Evolutionary conservation across 805 yeast species (phyloP).

Genomic region (Hanseniaspora pseudoguilliermondii): DNA sequence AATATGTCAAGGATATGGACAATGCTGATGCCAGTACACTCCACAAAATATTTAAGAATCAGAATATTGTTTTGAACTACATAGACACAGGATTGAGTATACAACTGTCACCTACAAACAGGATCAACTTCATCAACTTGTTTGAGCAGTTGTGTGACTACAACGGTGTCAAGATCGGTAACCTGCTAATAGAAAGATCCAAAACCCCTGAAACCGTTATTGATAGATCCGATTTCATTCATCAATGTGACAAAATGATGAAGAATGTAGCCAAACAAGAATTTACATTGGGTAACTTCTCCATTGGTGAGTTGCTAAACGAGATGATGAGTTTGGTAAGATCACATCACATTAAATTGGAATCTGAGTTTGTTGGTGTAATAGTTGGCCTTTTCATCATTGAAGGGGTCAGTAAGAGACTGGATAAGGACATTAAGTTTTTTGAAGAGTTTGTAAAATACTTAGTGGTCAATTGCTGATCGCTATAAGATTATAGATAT

Average conservation of each 20-base stretch:
- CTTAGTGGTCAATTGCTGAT: neutral
- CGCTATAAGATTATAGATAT: neutral
- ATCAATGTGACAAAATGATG: slow-evolving; percentile 75
- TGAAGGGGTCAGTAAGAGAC: slow-evolving; percentile 90
- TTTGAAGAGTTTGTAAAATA: slow-evolving; percentile 79
- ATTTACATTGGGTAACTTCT: slow-evolving; percentile 80
- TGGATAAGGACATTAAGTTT: slow-evolving; percentile 84
- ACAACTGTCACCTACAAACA: slow-evolving; percentile 61
- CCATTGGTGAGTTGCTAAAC: slow-evolving; percentile 81
- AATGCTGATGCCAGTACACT: slow-evolving; percentile 14
- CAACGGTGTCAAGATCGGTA: slow-evolving; percentile 92
- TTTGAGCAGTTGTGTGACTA: slow-evolving; percentile 81
- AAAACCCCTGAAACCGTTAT: slow-evolving; percentile 88
- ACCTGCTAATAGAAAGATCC: slow-evolving; percentile 87
- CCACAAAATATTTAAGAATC: slow-evolving; percentile 24
- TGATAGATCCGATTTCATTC: slow-evolving; percentile 71
- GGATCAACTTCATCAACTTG: slow-evolving; percentile 76
- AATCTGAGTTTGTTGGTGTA: slow-evolving; percentile 89
- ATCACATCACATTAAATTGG: slow-evolving; percentile 91
- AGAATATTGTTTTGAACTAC: slow-evolving; percentile 59
- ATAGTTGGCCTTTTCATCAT: slow-evolving; percentile 82
- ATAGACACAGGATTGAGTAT: slow-evolving; percentile 91
- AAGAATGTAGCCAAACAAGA: slow-evolving; percentile 72
- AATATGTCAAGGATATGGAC: slow-evolving; percentile 8
- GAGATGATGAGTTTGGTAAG: slow-evolving; percentile 85